Evolutionary conservation across 345 rosid species (phyloP).

Genomic region (Eucalyptus shirleyi): DNA sequence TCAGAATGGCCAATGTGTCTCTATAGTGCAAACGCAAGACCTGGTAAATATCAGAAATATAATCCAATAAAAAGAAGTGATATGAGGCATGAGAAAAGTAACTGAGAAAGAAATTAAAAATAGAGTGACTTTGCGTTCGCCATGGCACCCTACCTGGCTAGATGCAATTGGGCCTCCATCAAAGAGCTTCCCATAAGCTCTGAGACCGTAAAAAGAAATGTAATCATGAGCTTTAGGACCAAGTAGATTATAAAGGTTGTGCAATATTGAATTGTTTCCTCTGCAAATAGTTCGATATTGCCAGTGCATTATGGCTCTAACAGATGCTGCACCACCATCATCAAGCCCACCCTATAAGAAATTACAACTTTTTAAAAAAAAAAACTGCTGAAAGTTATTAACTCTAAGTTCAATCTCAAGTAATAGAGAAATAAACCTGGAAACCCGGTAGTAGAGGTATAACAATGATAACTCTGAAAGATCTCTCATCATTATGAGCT

Average conservation of each 20-base stretch:
- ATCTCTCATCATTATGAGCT: slow-evolving; percentile 78
- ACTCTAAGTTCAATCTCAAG: not conserved
- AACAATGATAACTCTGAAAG: slow-evolving; percentile 79
- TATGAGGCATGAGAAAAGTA: not conserved
- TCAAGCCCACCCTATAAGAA: slow-evolving; percentile 85
- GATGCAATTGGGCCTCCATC: slow-evolving; percentile 84
- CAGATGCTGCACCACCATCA: slow-evolving; percentile 95
- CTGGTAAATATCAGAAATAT: not conserved
- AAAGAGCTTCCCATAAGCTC: slow-evolving; percentile 76
- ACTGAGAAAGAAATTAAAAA: not conserved
- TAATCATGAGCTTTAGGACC: slow-evolving; percentile 71
- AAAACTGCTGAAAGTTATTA: not conserved
- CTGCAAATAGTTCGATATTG: slow-evolving; percentile 95
- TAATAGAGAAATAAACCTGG: slow-evolving; percentile 44
- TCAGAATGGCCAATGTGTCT: not conserved
- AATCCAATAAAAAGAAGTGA: not conserved
- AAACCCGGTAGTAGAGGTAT: slow-evolving; percentile 97
- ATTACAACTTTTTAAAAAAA: not conserved
- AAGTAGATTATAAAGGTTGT: slow-evolving; percentile 57
- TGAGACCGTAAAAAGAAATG: slow-evolving; percentile 92
- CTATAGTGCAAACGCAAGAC: not conserved
- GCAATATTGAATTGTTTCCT: slow-evolving; percentile 85
- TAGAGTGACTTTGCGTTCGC: not conserved
- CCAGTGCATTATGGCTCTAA: slow-evolving; percentile 99
- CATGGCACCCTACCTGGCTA: slow-evolving; percentile 56